Base-by-base conservation (phyloP, 306 rosid genomes). In the Luffa acutangula region DNA sequence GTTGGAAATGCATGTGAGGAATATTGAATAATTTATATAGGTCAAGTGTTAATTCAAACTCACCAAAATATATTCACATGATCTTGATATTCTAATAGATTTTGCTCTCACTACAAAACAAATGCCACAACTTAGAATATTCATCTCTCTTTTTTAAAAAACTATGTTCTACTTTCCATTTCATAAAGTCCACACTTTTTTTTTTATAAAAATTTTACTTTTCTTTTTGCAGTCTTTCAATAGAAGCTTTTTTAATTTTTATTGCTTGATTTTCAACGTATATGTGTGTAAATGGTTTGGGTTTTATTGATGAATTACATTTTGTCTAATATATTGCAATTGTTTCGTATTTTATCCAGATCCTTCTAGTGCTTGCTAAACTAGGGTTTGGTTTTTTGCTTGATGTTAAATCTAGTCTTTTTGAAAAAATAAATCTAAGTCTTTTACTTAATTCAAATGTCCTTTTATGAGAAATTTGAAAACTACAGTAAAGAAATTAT, bases 11-110 rank as follows among this genome's bases (percentile, higher is more conserved):
- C 78, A 83, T 70, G 77, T 71, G 66, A 80, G 52, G 82, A 80
- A 81, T 72, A 79, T 80, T 78, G 62, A 81, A 83, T 77, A 71
- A 64, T 74, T 37, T 17, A 74, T 78, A 78, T 42, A 58, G 80
- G 84, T 67, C 64, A 81, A 65, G 42, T 58, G 62, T 74, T 74
- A 78, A 71, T 82, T 84, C 89, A 83, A 79, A 81, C 80, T 80
- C 52, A 65, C 87, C 88, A 70, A 86, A 80, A 75, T 86, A 85
- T 84, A 8, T 84, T 93, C 91, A 91, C 92, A 83, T 86, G 88
- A 76, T 62, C 54, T 49, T 25, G 31, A 74, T 51, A 25, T 49
- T 74, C 43, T 4, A 74, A 14, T 49, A 74, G 78, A 74, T 74
- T 51, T 74, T 74, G 78, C 39, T 51, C 41, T 33, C 56, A 6